These are phyloP conservation scores for Canna indica DNA, from an alignment of 176 grass and related monocot genomes.

Conservation along the genomic window DNA sequence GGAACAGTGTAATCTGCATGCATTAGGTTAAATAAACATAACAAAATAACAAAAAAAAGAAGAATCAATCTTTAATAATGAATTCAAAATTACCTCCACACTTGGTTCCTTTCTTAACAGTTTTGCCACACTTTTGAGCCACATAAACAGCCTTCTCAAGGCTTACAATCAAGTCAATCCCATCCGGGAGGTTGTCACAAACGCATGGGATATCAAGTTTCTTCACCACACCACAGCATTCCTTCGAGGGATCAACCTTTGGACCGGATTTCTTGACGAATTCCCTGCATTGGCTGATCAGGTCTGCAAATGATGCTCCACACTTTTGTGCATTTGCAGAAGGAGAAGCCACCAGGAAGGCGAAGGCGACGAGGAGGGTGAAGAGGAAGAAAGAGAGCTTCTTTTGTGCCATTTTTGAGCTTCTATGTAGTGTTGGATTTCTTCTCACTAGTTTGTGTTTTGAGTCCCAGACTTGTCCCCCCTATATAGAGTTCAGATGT, in stretches of 20 bases:
- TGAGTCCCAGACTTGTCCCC: too few species aligned
- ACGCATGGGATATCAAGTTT: not conserved
- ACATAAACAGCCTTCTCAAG: not conserved
- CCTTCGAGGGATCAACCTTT: not conserved
- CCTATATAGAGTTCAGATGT: too few species aligned
- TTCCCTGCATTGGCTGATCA: not conserved
- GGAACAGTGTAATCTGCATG: not conserved
- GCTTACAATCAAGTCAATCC: not conserved
- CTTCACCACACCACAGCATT: not conserved
- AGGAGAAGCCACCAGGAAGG: too few species aligned
- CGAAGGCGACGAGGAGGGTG: not conserved
- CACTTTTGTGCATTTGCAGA: not conserved
- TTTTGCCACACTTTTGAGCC: not conserved
- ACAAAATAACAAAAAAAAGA: not conserved
- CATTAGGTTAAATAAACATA: not conserved
- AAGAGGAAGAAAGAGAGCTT: not conserved
- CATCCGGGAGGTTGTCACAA: not conserved
- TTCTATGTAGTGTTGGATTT: too few species aligned
- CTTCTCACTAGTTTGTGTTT: too few species aligned
- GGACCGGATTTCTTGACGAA: not conserved
- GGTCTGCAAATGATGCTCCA: not conserved
- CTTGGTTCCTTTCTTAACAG: not conserved
- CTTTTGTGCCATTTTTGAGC: not conserved
- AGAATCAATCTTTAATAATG: not conserved
- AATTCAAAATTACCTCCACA: conserved; percentile 8